Evolutionary conservation across 371 early-diverging fungal species (phyloP), one percentile per base, ranked within the genome.

Genomic region (Cladochytrium tenue): DNA sequence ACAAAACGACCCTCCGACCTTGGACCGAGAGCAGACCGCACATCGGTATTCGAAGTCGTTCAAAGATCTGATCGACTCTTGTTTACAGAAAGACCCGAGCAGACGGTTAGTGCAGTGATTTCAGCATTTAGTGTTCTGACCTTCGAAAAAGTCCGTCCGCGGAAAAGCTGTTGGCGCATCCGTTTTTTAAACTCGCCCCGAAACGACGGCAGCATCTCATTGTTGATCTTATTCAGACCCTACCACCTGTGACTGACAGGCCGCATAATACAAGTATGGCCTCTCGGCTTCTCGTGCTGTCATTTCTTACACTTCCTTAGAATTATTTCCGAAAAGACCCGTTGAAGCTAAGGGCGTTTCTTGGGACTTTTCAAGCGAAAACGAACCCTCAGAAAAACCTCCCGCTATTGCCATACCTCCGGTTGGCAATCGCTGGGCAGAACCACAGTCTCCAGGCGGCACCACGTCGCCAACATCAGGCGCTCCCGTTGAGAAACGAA

Each of bases 41-140:
- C 84, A 91, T 78, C 91, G 88, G 63, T 93, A 89, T 69, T 83
- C 89, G 0, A 93, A 87, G 62, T 28, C 77, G 0, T 90, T 93
- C 62, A 92, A 93, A 66, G 94, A 95, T 15, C 88, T 95, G 90
- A 89, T 93, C 56, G 93, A 93, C 69, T 36, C 69, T 27, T 93
- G 95, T 78, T 76, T 95, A 26, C 80, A 87, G 57, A 93, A 92
- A 67, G 94, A 95, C 69, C 93, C 93, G 0, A 63, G 76, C 3
- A 89, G 88, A 73, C 79, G 93, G 90, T 89, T 77, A 51, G 53
- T 51, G 51, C 32, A 58, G 13, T 17, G 32, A 32, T 53, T 31
- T n/a, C n/a, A n/a, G n/a, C n/a, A n/a, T n/a, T n/a, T n/a, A 36
- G 57, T 32, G 32, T 36, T 53, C 23, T 52, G 15, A n/a, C 27